Conservation (phyloP, 2,329 filamentous ascomycete genomes). For the Blastomyces percursus region DNA sequence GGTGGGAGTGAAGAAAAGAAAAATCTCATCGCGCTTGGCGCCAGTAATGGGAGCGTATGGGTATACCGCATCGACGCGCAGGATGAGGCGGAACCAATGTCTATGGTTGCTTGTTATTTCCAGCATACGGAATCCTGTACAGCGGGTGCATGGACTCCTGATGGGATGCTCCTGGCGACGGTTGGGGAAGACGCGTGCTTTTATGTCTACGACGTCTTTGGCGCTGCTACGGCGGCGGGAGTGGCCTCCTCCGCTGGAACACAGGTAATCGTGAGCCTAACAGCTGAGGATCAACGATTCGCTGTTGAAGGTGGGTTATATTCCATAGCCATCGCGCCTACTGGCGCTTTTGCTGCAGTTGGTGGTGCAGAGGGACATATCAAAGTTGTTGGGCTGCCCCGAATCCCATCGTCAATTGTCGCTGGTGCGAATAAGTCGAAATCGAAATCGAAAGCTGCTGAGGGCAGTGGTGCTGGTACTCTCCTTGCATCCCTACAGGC, state of each 20-base stretch:
- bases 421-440: constrained; percentile 37
- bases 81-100: constrained; percentile 52
- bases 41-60: constrained; percentile 87
- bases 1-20: constrained; percentile 43
- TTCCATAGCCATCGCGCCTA: constrained; percentile 72
- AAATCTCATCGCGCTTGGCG: constrained; percentile 78
- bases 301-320: constrained; percentile 84
- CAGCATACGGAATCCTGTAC: constrained; percentile 78
- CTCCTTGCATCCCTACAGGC: constrained; percentile 77
- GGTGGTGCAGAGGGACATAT: constrained; percentile 82
- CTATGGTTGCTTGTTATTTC: constrained; percentile 86
- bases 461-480: constrained; percentile 51
- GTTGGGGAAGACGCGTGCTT: constrained; percentile 81
- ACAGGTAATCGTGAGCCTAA: constrained; percentile 64
- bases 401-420: constrained; percentile 35
- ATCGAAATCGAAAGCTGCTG: constrained; percentile 42
- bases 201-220: constrained; percentile 88
- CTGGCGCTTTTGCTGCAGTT: constrained; percentile 66
- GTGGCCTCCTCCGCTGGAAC: constrained; percentile 45
- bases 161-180: constrained; percentile 76
- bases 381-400: constrained; percentile 72
- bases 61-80: constrained; percentile 73
- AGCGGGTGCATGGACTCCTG: constrained; percentile 79
- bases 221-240: constrained; percentile 57
- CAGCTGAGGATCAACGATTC: constrained; percentile 76